Conservation (phyloP, 1,284 basidiomycete genomes). For the Paramarasmius palmivorus region DNA sequence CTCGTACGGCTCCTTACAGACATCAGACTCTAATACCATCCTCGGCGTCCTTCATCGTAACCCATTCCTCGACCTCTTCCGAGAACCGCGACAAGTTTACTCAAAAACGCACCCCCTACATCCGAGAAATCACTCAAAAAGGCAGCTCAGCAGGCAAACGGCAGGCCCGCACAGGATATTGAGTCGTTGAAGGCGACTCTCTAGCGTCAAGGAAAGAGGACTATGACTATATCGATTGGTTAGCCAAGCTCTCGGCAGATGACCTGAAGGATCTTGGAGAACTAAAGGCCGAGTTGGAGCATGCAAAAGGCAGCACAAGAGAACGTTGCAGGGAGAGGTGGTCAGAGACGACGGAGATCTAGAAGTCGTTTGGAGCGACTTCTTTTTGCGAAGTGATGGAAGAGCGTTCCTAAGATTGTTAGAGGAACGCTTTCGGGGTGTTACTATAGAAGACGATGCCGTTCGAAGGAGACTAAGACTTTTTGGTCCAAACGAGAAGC, state of each 20-base stretch:
- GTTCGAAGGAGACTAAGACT: constrained; percentile 47
- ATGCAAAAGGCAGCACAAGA: no score
- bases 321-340: constrained; percentile 58
- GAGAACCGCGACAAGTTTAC: no score
- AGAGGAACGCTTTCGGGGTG: no score
- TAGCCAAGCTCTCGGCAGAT: constrained; percentile 46
- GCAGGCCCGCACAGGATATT: constrained; percentile 38
- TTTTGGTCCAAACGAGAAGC: constrained; percentile 44
- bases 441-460: constrained; percentile 45
- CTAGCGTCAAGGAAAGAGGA: constrained; percentile 21
- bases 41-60: no score
- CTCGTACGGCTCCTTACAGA: no score
- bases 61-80: no score
- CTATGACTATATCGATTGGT: constrained; percentile 26
- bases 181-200: constrained; percentile 28
- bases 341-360: constrained; percentile 48
- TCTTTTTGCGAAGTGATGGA: constrained; percentile 53
- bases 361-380: constrained; percentile 63
- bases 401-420: constrained; percentile 26
- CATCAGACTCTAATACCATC: no score
- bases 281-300: constrained; percentile 62
- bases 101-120: no score
- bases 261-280: constrained; percentile 45
- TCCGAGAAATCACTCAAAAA: no score
- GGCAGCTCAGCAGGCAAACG: no score